These are phyloP conservation scores for Daldinia sp. DNA, from an alignment of 2,329 filamentous ascomycete species.

Conservation along the genomic window DNA sequence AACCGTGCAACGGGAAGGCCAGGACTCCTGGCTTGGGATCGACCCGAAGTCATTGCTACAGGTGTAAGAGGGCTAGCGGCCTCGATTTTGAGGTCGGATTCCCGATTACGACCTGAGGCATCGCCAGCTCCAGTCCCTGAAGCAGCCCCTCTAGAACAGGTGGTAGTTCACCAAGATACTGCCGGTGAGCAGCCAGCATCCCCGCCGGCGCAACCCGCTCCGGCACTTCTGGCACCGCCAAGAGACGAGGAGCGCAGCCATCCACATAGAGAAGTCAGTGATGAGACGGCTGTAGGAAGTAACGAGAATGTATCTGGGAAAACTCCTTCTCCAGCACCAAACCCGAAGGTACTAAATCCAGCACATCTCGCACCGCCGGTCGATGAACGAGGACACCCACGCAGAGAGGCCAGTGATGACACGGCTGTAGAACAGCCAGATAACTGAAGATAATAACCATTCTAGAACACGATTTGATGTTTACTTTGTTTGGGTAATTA, in stretches of 20 bases:
- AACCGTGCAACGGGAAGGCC: constrained; percentile 56
- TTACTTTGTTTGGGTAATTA: constrained; percentile 1
- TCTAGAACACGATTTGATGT: constrained; percentile 9
- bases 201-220: constrained; percentile 22
- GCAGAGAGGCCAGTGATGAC: constrained; percentile 30
- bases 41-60: constrained; percentile 59
- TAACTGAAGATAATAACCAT: constrained; percentile 14
- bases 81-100: constrained; percentile 55
- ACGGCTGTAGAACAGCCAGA: constrained; percentile 24
- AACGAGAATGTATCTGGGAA: constrained; percentile 38
- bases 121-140: constrained; percentile 41
- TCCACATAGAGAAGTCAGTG: constrained; percentile 47
- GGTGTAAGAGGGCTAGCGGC: constrained; percentile 59
- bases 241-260: constrained; percentile 39
- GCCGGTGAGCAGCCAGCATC: constrained; percentile 20
- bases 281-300: constrained; percentile 48
- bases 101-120: constrained; percentile 51
- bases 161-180: constrained; percentile 44
- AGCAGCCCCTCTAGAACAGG: constrained; percentile 52
- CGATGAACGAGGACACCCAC: constrained; percentile 22
- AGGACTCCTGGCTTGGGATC: constrained; percentile 63
- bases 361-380: constrained; percentile 26
- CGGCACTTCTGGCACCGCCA: constrained; percentile 42
- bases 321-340: constrained; percentile 31
- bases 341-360: constrained; percentile 23